These are phyloP conservation scores for Citrus hindsii DNA, from an alignment of 345 rosid genomes.

Conservation along the genomic window DNA sequence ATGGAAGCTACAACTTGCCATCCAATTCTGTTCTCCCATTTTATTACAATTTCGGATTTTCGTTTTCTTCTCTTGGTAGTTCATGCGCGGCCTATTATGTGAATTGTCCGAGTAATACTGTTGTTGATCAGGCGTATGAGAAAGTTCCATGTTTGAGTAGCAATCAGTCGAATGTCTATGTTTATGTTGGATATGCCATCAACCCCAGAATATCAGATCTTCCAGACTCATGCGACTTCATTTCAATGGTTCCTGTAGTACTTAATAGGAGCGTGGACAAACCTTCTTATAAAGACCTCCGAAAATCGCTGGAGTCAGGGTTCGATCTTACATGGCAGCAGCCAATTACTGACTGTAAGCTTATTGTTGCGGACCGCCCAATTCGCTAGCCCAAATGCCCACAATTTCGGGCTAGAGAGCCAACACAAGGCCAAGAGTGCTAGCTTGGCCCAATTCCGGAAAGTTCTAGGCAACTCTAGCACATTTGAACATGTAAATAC, in stretches of 20 bases:
- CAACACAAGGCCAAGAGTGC: too few relatives aligned
- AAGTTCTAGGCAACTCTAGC: too few relatives aligned
- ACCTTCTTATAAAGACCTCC: slow-evolving; percentile 26
- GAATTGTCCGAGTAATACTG: slow-evolving; percentile 20
- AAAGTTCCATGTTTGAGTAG: slow-evolving; percentile 26
- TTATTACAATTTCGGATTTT: too few relatives aligned
- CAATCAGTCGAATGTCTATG: slow-evolving; percentile 23
- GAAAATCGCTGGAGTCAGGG: slow-evolving; percentile 27
- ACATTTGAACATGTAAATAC: too few relatives aligned
- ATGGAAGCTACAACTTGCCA: too few relatives aligned
- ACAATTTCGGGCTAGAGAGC: too few relatives aligned
- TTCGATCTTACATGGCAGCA: slow-evolving; percentile 25
- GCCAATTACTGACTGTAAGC: too few relatives aligned
- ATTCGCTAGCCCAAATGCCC: too few relatives aligned
- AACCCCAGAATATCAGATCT: neutral
- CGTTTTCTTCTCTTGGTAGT: too few relatives aligned
- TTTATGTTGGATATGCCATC: neutral
- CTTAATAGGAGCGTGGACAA: slow-evolving; percentile 10
- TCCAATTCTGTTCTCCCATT: too few relatives aligned
- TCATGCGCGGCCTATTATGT: slow-evolving; percentile 22
- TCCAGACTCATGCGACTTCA: slow-evolving; percentile 23
- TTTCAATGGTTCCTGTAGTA: slow-evolving; percentile 27
- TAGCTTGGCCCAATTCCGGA: too few relatives aligned
- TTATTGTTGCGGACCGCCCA: too few relatives aligned
- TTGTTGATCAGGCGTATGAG: slow-evolving; percentile 10